Evolutionary conservation across 352 stramenopile species (phyloP).

Genomic region (Globisporangium middletonii): DNA sequence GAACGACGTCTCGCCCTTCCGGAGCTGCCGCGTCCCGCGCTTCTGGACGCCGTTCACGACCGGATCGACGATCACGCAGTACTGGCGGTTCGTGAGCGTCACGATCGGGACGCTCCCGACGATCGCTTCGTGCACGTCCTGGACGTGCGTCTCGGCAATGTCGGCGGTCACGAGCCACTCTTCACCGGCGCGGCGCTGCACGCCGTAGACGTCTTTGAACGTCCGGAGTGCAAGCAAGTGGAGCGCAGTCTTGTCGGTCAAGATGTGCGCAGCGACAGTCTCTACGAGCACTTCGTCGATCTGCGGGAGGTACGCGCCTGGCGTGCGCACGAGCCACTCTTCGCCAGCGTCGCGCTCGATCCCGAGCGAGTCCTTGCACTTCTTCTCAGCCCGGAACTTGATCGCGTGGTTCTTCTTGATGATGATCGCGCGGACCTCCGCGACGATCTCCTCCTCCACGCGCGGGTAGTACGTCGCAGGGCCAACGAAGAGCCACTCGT

Average conservation of each 20-base stretch:
- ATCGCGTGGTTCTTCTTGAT: conserved; percentile 78
- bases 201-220: conserved; percentile 70
- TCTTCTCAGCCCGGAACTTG: conserved; percentile 79
- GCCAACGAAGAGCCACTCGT: conserved; percentile 76
- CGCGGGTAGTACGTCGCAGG: conserved; percentile 71
- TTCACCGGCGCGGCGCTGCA: conserved; percentile 65
- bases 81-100: conserved; percentile 77
- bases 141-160: conserved; percentile 67
- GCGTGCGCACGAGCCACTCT: conserved; percentile 73
- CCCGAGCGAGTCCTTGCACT: conserved; percentile 61
- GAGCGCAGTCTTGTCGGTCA: conserved; percentile 59
- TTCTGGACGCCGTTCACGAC: conserved; percentile 59
- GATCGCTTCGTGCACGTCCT: conserved; percentile 75
- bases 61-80: conserved; percentile 74
- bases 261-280: conserved; percentile 50
- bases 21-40: conserved; percentile 63
- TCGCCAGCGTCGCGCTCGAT: conserved; percentile 59
- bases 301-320: conserved; percentile 66
- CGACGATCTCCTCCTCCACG: conserved; percentile 64
- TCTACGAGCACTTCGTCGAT: conserved; percentile 70
- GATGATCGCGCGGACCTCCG: conserved; percentile 46
- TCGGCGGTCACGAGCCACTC: conserved; percentile 76
- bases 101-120: conserved; percentile 49
- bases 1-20: conserved; percentile 67
- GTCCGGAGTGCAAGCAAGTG: conserved; percentile 61